Percentiles rank a stretch among this genome's conserved stretches.
Evolutionary conservation across 495 filamentous ascomycete genomes (phyloP).

Genomic region (Penicillium daleae): DNA sequence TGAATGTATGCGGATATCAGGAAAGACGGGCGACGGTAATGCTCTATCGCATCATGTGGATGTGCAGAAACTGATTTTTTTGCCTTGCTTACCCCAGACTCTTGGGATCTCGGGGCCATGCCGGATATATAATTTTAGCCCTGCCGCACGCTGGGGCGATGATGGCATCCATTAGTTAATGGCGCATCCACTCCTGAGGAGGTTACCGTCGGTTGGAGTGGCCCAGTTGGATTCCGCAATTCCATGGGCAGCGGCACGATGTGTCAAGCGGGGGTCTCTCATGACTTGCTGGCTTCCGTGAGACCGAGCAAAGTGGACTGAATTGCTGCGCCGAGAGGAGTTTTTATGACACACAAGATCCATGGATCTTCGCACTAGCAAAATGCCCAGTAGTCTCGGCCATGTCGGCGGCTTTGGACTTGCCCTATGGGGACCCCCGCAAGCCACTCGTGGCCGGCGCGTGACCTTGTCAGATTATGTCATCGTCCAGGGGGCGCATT

Average conservation of each 20-base stretch:
- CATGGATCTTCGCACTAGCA: conserved; percentile 12
- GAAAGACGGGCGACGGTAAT: conserved; percentile 15
- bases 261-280: conserved; percentile 26
- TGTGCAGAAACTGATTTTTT: conserved; percentile 17
- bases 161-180: conserved; percentile 32
- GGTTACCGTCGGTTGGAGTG: conserved; percentile 10
- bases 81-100: conserved; percentile 29
- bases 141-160: conserved; percentile 12
- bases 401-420: conserved; percentile 5
- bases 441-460: not conserved
- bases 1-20: conserved; percentile 14
- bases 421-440: not conserved
- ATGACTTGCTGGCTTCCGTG: conserved; percentile 21
- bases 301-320: conserved; percentile 23
- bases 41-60: conserved; percentile 24
- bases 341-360: conserved; percentile 29
- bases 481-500: not conserved
- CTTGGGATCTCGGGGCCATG: conserved; percentile 9
- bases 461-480: not conserved
- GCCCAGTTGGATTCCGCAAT: conserved; percentile 3
- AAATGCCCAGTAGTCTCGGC: not conserved
- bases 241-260: conserved; percentile 21
- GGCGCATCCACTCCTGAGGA: conserved; percentile 11
- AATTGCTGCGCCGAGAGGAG: conserved; percentile 8
- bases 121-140: conserved; percentile 27